Conservation (phyloP, 441 rosid genomes). For the Corymbia citriodora region DNA sequence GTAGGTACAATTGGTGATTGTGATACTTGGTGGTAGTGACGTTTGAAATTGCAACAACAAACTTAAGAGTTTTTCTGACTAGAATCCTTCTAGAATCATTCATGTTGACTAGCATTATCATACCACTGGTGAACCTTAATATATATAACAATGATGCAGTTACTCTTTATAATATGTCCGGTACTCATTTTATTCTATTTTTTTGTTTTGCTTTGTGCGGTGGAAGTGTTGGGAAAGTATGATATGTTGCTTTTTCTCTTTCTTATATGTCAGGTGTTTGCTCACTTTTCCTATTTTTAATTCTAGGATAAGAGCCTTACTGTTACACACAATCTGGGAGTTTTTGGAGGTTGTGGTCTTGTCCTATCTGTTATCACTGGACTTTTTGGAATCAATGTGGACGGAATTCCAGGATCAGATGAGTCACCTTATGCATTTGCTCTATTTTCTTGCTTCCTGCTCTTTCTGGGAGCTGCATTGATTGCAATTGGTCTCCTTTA, state of each 20-base stretch:
- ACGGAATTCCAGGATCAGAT: conserved; percentile 51
- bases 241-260: background rate
- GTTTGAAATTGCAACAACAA: background rate
- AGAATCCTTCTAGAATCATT: background rate
- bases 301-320: conserved; percentile 51
- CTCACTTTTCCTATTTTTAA: background rate
- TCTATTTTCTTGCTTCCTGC: conserved; percentile 31
- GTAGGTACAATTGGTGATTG: background rate
- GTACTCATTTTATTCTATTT: background rate
- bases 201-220: background rate
- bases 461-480: conserved; percentile 31
- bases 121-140: background rate
- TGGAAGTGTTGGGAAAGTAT: background rate
- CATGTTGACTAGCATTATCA: background rate
- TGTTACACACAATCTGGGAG: conserved; percentile 56
- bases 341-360: conserved; percentile 62
- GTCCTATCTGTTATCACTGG: conserved; percentile 51
- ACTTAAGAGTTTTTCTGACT: background rate
- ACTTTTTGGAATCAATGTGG: conserved; percentile 57
- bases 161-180: background rate
- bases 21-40: background rate
- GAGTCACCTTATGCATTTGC: conserved; percentile 38
- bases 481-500: conserved; percentile 37
- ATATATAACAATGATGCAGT: background rate
- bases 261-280: background rate